These are phyloP conservation scores for Suhomyces coccinellae DNA, from an alignment of 1,139 yeast genomes.

Conservation along the genomic window DNA sequence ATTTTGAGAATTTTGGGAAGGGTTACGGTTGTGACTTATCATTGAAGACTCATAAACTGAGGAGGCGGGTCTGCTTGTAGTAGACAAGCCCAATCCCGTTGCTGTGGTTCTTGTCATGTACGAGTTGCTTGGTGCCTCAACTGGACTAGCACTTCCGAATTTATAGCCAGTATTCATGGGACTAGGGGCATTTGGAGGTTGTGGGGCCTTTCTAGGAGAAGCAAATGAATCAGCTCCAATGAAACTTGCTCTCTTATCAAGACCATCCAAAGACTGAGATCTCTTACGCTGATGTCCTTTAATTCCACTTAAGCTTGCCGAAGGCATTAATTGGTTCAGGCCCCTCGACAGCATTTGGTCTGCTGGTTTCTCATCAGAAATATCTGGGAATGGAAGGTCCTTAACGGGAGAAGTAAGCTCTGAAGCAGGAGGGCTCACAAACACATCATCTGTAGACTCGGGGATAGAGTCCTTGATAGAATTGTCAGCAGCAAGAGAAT, in stretches of 20 bases:
- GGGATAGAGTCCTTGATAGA: conserved; percentile 9
- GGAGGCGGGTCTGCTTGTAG: conserved; percentile 41
- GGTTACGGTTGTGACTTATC: conserved; percentile 30
- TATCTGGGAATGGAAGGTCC: conserved; percentile 6
- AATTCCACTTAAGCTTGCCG: conserved; percentile 18
- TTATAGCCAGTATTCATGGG: conserved; percentile 26
- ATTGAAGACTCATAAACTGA: conserved; percentile 44
- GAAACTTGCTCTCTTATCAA: conserved; percentile 16
- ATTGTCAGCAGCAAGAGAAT: conserved; percentile 2
- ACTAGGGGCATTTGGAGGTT: conserved; percentile 52
- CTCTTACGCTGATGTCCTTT: conserved; percentile 42
- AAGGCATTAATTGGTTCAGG: conserved; percentile 18
- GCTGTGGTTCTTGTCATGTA: conserved; percentile 32
- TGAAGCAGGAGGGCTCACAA: conserved; percentile 12
- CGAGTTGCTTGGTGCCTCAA: conserved; percentile 15
- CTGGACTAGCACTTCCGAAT: conserved; percentile 27
- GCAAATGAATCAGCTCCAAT: conserved; percentile 32
- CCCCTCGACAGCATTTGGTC: conserved; percentile 6
- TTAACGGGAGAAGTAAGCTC: conserved; percentile 4
- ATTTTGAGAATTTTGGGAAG: conserved; percentile 21
- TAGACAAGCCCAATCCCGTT: conserved; percentile 14
- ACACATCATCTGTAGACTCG: conserved; percentile 10
- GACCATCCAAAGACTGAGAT: conserved; percentile 56
- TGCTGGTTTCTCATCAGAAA: conserved; percentile 9
- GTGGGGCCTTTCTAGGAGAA: conserved; percentile 67